Evolutionary conservation across 2,329 filamentous ascomycete genomes (phyloP).

Genomic region (Magnaporthiopsis poae): DNA sequence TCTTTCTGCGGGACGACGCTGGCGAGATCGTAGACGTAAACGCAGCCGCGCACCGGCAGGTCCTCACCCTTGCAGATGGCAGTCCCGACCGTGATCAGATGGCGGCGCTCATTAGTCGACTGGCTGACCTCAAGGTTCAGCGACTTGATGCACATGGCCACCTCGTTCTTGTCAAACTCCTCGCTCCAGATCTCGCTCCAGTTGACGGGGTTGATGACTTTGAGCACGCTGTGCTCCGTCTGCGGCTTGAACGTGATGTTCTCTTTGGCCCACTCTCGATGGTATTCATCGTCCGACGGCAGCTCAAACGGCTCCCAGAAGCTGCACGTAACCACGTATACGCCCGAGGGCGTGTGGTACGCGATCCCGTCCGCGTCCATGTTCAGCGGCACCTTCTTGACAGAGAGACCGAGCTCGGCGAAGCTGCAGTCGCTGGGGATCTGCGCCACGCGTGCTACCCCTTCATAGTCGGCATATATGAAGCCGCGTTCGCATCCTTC

Average conservation of each 20-base stretch:
- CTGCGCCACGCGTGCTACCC: slow-evolving; percentile 64
- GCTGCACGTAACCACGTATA: slow-evolving; percentile 69
- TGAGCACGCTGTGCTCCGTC: slow-evolving; percentile 61
- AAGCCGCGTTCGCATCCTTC: slow-evolving; percentile 72
- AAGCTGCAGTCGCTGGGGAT: slow-evolving; percentile 59
- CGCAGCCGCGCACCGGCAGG: slow-evolving; percentile 69
- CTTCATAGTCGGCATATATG: slow-evolving; percentile 65
- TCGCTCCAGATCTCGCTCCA: slow-evolving; percentile 72
- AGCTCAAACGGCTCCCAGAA: slow-evolving; percentile 64
- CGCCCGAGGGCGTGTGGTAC: slow-evolving; percentile 64
- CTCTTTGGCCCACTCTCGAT: slow-evolving; percentile 70
- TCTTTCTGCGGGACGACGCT: slow-evolving; percentile 83
- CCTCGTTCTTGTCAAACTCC: slow-evolving; percentile 63
- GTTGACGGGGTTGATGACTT: slow-evolving; percentile 66
- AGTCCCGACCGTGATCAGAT: slow-evolving; percentile 76
- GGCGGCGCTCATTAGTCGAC: slow-evolving; percentile 73
- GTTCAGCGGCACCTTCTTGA: slow-evolving; percentile 60
- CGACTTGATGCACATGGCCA: slow-evolving; percentile 70
- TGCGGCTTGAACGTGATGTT: slow-evolving; percentile 55
- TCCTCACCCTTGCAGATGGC: slow-evolving; percentile 84
- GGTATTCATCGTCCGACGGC: slow-evolving; percentile 75
- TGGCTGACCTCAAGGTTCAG: slow-evolving; percentile 85
- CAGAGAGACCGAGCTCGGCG: slow-evolving; percentile 64
- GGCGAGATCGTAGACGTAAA: slow-evolving; percentile 88
- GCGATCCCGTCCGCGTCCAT: slow-evolving; percentile 63